Base-by-base conservation (phyloP, 768 basidiomycete genomes). In the Dioszegia aurantiaca region DNA sequence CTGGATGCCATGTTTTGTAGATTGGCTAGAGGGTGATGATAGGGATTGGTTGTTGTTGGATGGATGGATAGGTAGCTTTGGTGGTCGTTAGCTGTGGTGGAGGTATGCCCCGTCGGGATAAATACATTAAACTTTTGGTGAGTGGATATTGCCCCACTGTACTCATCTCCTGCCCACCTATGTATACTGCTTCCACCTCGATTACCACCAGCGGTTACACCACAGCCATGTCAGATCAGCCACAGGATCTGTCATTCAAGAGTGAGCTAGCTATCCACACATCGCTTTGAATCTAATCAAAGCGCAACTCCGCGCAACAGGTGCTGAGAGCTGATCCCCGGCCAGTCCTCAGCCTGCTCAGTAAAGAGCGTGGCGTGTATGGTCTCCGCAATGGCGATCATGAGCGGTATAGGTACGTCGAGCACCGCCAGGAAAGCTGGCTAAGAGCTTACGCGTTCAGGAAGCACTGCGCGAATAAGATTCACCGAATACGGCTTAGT, bases 321-420 rank as follows among this genome's bases (percentile, higher is more conserved):
- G 4, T 4, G 21, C 12, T 6, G 27, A 46, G 48, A 24, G 51
- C 39, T 55, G 53, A 42, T 43, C 4, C 30, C 14, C n/a, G 27
- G n/a, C 47, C 62, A 95, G 91, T 90, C 23, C 81, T 95, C 37
- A 85, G 86, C 70, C 81, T 90, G 52, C 85, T 84, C 37, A 92
- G 93, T 74, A 87, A 90, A 72, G 90, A 95, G 71, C 85, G 94
- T 56, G 90, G 82, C 63, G 85, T 88, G 3, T 94, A 93, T 75
- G 94, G 94, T 5, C 79, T 95, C 61, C 85, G 93, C 61, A 92
- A 90, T 73, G 89, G 87, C 70, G 93, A 98, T 73, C 87, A 85
- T 75, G 79, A 81, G 53, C 85, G 92, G 51, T 97, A 97, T 78
- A 82, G 87, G 89, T 89, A 55, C 47, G 81, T 40, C 19, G 33